Percentiles rank a stretch among this genome's conserved stretches.
Conservation (phyloP, 2,329 filamentous ascomycete genomes). For the Clarireedia paspali region DNA sequence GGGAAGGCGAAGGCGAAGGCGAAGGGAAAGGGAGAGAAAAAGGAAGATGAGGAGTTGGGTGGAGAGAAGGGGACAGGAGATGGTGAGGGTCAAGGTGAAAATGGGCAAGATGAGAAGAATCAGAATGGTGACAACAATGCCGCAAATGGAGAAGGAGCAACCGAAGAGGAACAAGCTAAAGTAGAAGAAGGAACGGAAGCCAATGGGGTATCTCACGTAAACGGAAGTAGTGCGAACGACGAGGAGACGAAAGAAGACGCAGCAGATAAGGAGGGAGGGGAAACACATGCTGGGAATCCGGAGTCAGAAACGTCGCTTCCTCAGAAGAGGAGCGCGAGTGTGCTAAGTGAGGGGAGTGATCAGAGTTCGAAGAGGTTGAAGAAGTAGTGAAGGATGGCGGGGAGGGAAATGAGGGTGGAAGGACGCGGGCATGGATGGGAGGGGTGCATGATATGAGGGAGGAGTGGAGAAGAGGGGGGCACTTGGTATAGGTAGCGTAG, state of each 20-base stretch:
- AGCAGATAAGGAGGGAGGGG: neutral
- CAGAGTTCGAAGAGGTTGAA: slow-evolving; percentile 31
- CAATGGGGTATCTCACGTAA: slow-evolving; percentile 22
- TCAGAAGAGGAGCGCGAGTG: slow-evolving; percentile 78
- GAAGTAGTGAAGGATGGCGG: slow-evolving; percentile 26
- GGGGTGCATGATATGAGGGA: no score
- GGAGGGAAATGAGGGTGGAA: neutral
- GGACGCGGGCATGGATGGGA: neutral
- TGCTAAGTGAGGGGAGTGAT: slow-evolving; percentile 54
- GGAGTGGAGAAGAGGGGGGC: no score
- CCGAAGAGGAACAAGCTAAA: neutral
- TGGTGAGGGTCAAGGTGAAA: slow-evolving; percentile 35
- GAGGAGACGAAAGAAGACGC: neutral
- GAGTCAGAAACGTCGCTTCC: slow-evolving; percentile 24
- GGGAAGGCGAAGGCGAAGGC: slow-evolving; percentile 44
- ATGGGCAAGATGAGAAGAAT: slow-evolving; percentile 29
- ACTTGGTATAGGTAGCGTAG: no score
- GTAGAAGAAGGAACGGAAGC: neutral
- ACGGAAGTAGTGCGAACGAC: slow-evolving; percentile 35
- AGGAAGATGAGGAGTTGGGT: no score
- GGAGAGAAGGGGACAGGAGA: slow-evolving; percentile 45
- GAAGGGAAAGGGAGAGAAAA: slow-evolving; percentile 42
- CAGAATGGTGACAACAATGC: no score
- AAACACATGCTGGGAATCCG: neutral
- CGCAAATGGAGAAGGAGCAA: neutral